Evolutionary conservation across 2,329 filamentous ascomycete genomes (phyloP).

Genomic region (Diplocarpon rosae): DNA sequence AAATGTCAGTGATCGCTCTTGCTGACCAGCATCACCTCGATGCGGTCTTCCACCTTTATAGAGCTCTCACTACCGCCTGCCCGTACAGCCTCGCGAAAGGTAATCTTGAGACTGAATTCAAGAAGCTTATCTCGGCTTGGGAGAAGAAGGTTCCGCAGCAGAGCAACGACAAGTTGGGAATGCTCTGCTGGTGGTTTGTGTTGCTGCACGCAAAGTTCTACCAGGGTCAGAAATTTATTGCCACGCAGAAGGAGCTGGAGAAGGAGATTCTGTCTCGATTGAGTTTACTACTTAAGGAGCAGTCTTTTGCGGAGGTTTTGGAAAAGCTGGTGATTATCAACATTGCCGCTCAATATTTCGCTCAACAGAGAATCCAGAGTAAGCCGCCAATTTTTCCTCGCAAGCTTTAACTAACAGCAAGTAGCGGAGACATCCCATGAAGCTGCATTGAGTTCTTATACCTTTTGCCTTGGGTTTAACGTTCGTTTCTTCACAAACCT

Average conservation of each 20-base stretch:
- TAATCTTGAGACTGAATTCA: slow-evolving; percentile 75
- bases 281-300: slow-evolving; percentile 59
- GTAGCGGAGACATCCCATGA: slow-evolving; percentile 1
- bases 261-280: slow-evolving; percentile 74
- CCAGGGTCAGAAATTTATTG: slow-evolving; percentile 59
- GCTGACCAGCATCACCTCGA: slow-evolving; percentile 71
- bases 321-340: slow-evolving; percentile 78
- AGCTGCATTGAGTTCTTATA: slow-evolving; percentile 36
- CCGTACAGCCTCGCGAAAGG: slow-evolving; percentile 63
- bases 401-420: slow-evolving; percentile 5
- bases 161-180: slow-evolving; percentile 31
- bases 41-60: slow-evolving; percentile 82
- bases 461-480: slow-evolving; percentile 67
- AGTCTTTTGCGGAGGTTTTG: slow-evolving; percentile 51
- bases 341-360: slow-evolving; percentile 70
- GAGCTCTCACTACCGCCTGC: slow-evolving; percentile 61
- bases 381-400: slow-evolving; percentile 16
- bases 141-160: slow-evolving; percentile 30
- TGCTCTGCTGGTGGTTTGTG: slow-evolving; percentile 71
- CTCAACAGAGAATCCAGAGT: slow-evolving; percentile 50
- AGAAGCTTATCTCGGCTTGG: slow-evolving; percentile 48
- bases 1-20: slow-evolving; percentile 76
- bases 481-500: slow-evolving; percentile 64
- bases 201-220: slow-evolving; percentile 78
- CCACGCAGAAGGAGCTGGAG: slow-evolving; percentile 68